Evolutionary conservation across 176 grass and related monocot species (phyloP).

Genomic region (Aegilops longissima): DNA sequence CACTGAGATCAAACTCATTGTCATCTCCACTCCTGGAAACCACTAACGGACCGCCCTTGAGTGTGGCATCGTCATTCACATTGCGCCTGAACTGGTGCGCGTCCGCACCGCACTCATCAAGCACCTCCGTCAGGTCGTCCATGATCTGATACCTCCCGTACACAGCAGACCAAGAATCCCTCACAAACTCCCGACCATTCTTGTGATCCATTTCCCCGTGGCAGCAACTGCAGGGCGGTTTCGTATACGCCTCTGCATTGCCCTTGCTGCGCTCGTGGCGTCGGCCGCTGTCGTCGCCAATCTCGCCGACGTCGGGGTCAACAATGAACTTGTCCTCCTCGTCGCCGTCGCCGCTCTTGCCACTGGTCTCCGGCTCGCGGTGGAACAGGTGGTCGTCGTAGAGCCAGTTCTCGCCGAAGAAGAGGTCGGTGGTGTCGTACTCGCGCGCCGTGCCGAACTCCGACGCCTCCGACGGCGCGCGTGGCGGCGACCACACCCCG

Average conservation of each 20-base stretch:
- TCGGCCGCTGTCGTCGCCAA: background rate
- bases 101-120: constrained; percentile 62
- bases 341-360: constrained; percentile 6
- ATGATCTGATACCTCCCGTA: constrained; percentile 86
- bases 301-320: constrained; percentile 21
- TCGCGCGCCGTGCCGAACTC: constrained; percentile 79
- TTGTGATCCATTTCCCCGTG: constrained; percentile 1
- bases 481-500: constrained; percentile 65
- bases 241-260: constrained; percentile 27
- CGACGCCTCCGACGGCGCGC: constrained; percentile 59
- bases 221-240: constrained; percentile 52
- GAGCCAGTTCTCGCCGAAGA: constrained; percentile 65
- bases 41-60: constrained; percentile 24
- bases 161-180: constrained; percentile 48
- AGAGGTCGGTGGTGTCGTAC: constrained; percentile 55
- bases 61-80: constrained; percentile 25
- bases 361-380: constrained; percentile 20
- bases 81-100: constrained; percentile 31
- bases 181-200: constrained; percentile 29
- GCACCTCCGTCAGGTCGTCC: constrained; percentile 74
- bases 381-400: constrained; percentile 39
- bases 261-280: background rate
- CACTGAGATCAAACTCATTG: constrained; percentile 30
- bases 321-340: constrained; percentile 83
- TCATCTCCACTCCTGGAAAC: constrained; percentile 33